phyloP scores from a whole-genome alignment of 2,329 filamentous ascomycete genomes.

The Botrytis medusae region DNA sequence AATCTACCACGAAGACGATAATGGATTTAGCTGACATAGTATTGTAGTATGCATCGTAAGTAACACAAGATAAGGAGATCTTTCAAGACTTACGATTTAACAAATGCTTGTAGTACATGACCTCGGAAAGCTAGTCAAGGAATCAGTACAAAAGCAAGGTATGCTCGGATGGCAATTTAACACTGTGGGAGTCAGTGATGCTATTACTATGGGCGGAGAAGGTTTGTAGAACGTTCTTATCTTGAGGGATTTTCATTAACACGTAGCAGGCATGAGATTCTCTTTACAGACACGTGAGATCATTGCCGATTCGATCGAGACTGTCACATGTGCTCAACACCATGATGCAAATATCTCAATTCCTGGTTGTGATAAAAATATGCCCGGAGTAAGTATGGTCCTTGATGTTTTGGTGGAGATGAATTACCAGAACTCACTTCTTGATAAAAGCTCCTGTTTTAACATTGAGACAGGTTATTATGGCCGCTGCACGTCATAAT shows the following conservation, averaged over 20 bases:
- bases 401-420: not conserved
- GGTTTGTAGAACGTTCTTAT: conserved; percentile 50
- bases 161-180: conserved; percentile 69
- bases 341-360: conserved; percentile 94
- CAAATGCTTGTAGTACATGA: conserved; percentile 63
- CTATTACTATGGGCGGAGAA: conserved; percentile 86
- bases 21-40: conserved; percentile 21
- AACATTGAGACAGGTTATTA: conserved; percentile 49
- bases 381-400: conserved; percentile 62
- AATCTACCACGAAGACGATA: conserved; percentile 18
- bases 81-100: conserved; percentile 1
- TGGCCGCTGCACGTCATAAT: conserved; percentile 89
- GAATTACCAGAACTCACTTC: not conserved
- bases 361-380: conserved; percentile 96
- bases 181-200: conserved; percentile 63
- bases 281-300: conserved; percentile 88
- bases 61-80: conserved; percentile 15
- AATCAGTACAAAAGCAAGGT: conserved; percentile 72
- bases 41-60: conserved; percentile 49
- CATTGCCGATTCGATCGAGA: conserved; percentile 93
- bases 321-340: conserved; percentile 80
- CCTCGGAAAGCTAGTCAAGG: conserved; percentile 84
- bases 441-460: not conserved
- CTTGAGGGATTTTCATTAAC: conserved; percentile 27
- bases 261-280: conserved; percentile 76